Conservation (phyloP, 1,284 basidiomycete genomes). For the Sporisorium graminicola region DNA sequence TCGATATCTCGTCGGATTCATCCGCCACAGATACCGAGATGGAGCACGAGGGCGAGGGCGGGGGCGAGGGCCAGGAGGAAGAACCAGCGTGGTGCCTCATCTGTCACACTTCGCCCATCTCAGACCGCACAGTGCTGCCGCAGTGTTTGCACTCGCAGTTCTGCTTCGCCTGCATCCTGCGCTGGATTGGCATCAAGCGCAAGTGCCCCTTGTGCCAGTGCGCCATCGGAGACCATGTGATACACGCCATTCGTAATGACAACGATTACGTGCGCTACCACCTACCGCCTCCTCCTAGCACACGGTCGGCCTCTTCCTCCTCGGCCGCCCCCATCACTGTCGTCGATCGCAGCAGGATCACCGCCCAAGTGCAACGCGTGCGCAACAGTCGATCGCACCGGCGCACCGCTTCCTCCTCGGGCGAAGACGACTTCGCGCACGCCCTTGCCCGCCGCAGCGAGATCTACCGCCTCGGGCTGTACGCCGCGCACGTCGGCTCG, state of each 20-base stretch:
- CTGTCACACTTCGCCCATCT: slow-evolving; percentile 60
- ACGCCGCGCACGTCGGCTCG: slow-evolving; percentile 65
- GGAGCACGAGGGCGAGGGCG: slow-evolving; percentile 7
- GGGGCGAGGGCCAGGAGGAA: slow-evolving; percentile 42
- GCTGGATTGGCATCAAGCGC: slow-evolving; percentile 64
- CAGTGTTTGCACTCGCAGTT: slow-evolving; percentile 66
- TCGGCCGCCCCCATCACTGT: neutral
- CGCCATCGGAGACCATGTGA: slow-evolving; percentile 55
- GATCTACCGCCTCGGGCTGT: slow-evolving; percentile 60
- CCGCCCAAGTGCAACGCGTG: slow-evolving; percentile 7
- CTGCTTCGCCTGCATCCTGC: slow-evolving; percentile 68
- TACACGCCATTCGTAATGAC: slow-evolving; percentile 61
- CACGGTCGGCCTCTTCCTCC: neutral
- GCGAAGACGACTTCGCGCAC: slow-evolving; percentile 43
- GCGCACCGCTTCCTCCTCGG: no score
- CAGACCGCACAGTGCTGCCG: slow-evolving; percentile 63
- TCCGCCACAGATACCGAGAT: no score
- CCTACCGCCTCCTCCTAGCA: slow-evolving; percentile 30
- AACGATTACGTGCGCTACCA: slow-evolving; percentile 64
- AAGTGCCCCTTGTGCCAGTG: slow-evolving; percentile 67
- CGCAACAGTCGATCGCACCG: neutral
- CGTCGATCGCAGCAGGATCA: neutral
- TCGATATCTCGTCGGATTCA: no score
- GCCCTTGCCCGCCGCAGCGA: slow-evolving; percentile 49
- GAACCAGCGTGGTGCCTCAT: slow-evolving; percentile 66